phyloP scores from a whole-genome alignment of 495 filamentous ascomycete species.

The Polyplosphaeria fusca region DNA sequence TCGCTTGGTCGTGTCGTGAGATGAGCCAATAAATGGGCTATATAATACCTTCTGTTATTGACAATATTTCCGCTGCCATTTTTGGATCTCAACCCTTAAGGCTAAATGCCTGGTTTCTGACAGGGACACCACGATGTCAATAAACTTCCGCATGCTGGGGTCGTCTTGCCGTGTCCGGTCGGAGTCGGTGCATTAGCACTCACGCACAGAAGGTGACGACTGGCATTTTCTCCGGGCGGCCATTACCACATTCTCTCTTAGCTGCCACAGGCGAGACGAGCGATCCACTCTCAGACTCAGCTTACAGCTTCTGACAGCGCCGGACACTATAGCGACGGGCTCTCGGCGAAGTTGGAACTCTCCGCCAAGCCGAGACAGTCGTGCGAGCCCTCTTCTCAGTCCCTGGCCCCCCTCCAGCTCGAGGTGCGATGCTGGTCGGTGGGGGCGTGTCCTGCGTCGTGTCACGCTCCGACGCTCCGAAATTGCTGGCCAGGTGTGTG shows the following conservation, averaged over 20 bases:
- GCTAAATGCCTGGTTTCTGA: slow-evolving; percentile 30
- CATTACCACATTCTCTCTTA: slow-evolving; percentile 5
- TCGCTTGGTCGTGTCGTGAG: slow-evolving; percentile 24
- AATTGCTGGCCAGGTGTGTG: background rate
- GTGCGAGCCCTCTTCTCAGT: slow-evolving; percentile 6
- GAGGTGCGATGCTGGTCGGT: background rate
- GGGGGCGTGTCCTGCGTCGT: background rate
- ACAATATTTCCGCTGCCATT: slow-evolving; percentile 35
- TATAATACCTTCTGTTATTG: slow-evolving; percentile 36
- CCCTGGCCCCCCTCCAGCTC: background rate
- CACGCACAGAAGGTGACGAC: background rate
- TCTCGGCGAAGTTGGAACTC: slow-evolving; percentile 8
- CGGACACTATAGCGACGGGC: slow-evolving; percentile 5
- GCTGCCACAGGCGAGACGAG: slow-evolving; percentile 2
- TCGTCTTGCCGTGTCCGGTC: slow-evolving; percentile 1
- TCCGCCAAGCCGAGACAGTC: slow-evolving; percentile 4
- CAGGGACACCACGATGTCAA: slow-evolving; percentile 6
- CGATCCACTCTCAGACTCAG: slow-evolving; percentile 19
- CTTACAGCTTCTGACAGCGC: slow-evolving; percentile 24
- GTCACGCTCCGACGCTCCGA: background rate
- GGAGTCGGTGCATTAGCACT: slow-evolving; percentile 14
- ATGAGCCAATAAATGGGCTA: slow-evolving; percentile 32
- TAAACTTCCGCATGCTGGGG: slow-evolving; percentile 26
- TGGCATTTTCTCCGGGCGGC: slow-evolving; percentile 9
- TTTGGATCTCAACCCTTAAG: slow-evolving; percentile 27